Percentiles rank a stretch among this genome's conserved stretches.
Evolutionary conservation across 768 basidiomycete species (phyloP).

Genomic region (Lentinula detonsa): DNA sequence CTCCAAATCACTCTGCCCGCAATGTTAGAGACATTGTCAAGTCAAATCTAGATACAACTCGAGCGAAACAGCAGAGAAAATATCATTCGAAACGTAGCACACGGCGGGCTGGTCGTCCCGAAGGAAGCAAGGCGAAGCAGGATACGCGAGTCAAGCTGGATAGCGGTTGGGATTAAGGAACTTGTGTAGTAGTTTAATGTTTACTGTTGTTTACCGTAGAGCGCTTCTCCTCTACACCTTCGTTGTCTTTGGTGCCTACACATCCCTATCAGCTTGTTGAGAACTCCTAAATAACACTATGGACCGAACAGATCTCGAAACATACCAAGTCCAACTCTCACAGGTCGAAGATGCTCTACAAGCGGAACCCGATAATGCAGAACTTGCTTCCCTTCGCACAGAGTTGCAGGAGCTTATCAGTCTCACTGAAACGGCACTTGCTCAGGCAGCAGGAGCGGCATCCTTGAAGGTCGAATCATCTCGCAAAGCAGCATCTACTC

Average conservation of each 20-base stretch:
- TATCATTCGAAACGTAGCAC: conserved; percentile 72
- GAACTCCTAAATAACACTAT: conserved; percentile 19
- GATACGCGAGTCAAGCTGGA: conserved; percentile 62
- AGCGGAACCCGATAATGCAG: conserved; percentile 67
- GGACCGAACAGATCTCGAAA: conserved; percentile 78
- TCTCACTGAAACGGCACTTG: conserved; percentile 67
- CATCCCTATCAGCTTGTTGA: background rate
- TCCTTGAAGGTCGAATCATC: conserved; percentile 53
- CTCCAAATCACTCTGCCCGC: conserved; percentile 31
- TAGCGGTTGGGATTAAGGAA: conserved; percentile 51
- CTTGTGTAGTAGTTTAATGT: background rate
- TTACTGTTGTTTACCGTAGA: background rate
- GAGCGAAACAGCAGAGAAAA: conserved; percentile 61
- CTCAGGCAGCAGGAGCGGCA: conserved; percentile 61
- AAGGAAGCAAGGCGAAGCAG: conserved; percentile 84
- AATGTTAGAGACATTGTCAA: conserved; percentile 55
- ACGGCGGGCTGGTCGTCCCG: conserved; percentile 57
- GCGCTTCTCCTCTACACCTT: background rate
- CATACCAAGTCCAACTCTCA: conserved; percentile 85
- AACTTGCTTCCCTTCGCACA: conserved; percentile 65
- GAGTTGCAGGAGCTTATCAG: conserved; percentile 82
- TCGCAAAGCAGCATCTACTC: conserved; percentile 48
- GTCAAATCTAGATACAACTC: conserved; percentile 51
- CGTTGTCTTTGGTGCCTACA: no score
- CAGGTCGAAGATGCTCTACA: conserved; percentile 80